These are phyloP conservation scores for Ophiocordyceps robertsii DNA, from an alignment of 2,329 filamentous ascomycete species.

Conservation along the genomic window DNA sequence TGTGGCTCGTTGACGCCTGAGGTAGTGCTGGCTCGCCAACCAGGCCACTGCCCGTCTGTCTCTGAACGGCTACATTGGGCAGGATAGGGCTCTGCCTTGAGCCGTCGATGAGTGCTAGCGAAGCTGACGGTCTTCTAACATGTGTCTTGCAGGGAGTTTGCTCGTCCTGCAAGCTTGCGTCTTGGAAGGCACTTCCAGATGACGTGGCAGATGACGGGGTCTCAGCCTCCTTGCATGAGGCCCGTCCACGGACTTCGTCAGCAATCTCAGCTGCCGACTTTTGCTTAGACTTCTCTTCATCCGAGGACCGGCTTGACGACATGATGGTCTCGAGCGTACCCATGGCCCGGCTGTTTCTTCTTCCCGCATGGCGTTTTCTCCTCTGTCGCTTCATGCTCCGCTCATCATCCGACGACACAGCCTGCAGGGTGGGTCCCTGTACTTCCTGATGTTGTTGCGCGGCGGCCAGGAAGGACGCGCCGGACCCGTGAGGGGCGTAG, in stretches of 20 bases:
- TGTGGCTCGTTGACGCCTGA: slow-evolving; percentile 38
- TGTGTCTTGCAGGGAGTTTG: slow-evolving; percentile 8
- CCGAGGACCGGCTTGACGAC: slow-evolving; percentile 50
- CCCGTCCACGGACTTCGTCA: slow-evolving; percentile 38
- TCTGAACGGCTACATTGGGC: slow-evolving; percentile 15
- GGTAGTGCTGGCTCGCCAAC: slow-evolving; percentile 43
- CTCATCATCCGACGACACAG: slow-evolving; percentile 43
- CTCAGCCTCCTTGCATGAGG: slow-evolving; percentile 22
- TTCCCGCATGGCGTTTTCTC: slow-evolving; percentile 25
- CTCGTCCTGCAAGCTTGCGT: slow-evolving; percentile 9
- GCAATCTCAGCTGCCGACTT: slow-evolving; percentile 43
- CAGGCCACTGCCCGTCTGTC: slow-evolving; percentile 26
- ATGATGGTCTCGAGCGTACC: slow-evolving; percentile 54
- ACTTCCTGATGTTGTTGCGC: slow-evolving; percentile 16
- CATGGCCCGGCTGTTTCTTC: slow-evolving; percentile 40
- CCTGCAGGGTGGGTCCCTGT: slow-evolving; percentile 42
- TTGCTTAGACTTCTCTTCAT: slow-evolving; percentile 47
- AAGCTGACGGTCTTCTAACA: slow-evolving; percentile 15
- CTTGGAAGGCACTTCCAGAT: slow-evolving; percentile 14
- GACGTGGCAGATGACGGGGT: slow-evolving; percentile 17
- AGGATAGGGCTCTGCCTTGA: slow-evolving; percentile 18
- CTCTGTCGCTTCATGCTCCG: slow-evolving; percentile 22
- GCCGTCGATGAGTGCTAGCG: slow-evolving; percentile 23
- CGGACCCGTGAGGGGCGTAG: slow-evolving; percentile 47
- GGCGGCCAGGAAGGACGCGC: slow-evolving; percentile 29